Evolutionary conservation across 306 rosid genomes (phyloP), one percentile per base, ranked within the genome.

Genomic region (Vigna radiata): DNA sequence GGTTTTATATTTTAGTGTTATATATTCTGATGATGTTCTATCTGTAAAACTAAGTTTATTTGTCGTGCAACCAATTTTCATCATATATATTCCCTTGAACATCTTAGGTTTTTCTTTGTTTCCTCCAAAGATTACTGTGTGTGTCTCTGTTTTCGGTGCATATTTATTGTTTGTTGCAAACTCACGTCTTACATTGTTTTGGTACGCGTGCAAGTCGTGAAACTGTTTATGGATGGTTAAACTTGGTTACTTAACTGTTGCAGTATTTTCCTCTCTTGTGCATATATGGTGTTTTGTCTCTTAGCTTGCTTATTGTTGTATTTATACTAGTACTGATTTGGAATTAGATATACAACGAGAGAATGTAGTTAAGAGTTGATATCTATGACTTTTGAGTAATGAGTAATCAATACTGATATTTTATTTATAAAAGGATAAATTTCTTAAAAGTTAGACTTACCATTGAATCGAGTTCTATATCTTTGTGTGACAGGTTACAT

Each of bases 1-100:
- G 31, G 72, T 48, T 17, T 68, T 23, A 63, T 77, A 39, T 37
- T 66, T 62, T 7, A 76, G 60, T 81, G 47, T 77, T 50, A 47
- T 70, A 37, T 58, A 44, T 50, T 73, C 44, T 59, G 71, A 66
- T 64, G 88, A 72, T 64, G 84, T 70, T 85, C 80, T 82, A 44
- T 73, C 31, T 23, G 70, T 66, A 66, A 65, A 76, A 75, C 86
- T 43, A 54, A 16, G 59, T 66, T 77, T 68, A 16, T 76, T 31
- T 76, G 21, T 71, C 19, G 59, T 55, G 83, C 56, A 43, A 39
- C 52, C 68, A 49, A 49, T 74, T 65, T 70, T 77, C 7, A 64
- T 77, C 33, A 33, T 19, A 49, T 6, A 58, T 63, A 47, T 77
- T 68, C 59, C 58, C 68, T 39, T 63, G 76, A 72, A 48, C 80